These are phyloP conservation scores for Coleophoma eucalyptorum DNA, from an alignment of 2,329 filamentous ascomycete genomes.

Conservation along the genomic window DNA sequence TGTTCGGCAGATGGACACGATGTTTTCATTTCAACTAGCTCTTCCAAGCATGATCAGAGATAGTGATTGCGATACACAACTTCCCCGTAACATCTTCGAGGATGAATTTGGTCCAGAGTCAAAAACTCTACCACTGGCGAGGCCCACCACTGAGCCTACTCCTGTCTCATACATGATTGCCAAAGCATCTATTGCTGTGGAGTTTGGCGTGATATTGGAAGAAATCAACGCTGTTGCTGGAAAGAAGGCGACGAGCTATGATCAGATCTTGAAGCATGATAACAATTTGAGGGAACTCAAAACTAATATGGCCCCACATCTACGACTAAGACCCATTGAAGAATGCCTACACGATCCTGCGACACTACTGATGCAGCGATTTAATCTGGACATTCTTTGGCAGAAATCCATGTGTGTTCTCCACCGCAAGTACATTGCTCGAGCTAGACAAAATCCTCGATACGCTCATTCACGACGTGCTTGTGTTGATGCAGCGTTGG, in stretches of 20 bases:
- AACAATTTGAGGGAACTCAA: constrained; percentile 56
- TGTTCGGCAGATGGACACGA: constrained; percentile 68
- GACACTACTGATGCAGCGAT: constrained; percentile 80
- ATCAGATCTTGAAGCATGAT: constrained; percentile 62
- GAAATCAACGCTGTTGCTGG: constrained; percentile 50
- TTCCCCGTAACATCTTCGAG: constrained; percentile 77
- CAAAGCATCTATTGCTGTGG: constrained; percentile 63
- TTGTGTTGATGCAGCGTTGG: constrained; percentile 83
- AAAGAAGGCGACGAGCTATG: constrained; percentile 50
- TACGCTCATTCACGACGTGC: constrained; percentile 81
- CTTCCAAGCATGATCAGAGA: constrained; percentile 64
- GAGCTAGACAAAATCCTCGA: constrained; percentile 71
- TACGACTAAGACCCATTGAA: constrained; percentile 72
- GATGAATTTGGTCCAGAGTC: constrained; percentile 72
- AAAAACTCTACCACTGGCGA: constrained; percentile 61
- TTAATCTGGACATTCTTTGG: constrained; percentile 79
- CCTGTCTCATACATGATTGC: constrained; percentile 77
- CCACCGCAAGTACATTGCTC: constrained; percentile 81
- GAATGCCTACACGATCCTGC: constrained; percentile 74
- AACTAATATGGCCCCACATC: constrained; percentile 71
- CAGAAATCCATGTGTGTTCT: constrained; percentile 86
- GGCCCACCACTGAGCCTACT: constrained; percentile 67
- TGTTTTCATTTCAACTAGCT: constrained; percentile 72
- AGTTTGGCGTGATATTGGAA: constrained; percentile 71
- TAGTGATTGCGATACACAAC: constrained; percentile 69